Evolutionary conservation across 176 grass and related monocot genomes (phyloP).

Genomic region (Puccinellia tenuiflora): DNA sequence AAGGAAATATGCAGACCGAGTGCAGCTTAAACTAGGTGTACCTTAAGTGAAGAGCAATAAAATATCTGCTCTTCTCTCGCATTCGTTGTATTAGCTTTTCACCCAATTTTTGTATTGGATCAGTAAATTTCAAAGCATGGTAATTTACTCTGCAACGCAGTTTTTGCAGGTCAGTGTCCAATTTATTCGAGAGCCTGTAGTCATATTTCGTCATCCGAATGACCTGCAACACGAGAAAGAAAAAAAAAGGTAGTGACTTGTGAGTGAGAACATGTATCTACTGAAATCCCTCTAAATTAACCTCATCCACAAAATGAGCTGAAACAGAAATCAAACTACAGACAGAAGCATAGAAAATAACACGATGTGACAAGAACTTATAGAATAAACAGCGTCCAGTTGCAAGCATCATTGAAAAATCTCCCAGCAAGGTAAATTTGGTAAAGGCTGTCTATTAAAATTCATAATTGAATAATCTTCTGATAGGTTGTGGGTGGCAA

Average conservation of each 20-base stretch:
- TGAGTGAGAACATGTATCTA: not conserved
- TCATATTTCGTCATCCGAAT: constrained; percentile 94
- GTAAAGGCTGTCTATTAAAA: not conserved
- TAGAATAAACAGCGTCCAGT: not conserved
- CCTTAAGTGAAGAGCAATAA: constrained; percentile 98
- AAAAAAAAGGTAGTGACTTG: not conserved
- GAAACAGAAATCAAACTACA: constrained; percentile 3
- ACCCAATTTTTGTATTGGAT: constrained; percentile 73
- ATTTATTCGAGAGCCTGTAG: constrained; percentile 87
- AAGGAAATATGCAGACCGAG: constrained; percentile 13
- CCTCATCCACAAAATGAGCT: not conserved
- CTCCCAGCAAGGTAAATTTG: not conserved
- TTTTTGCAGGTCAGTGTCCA: constrained; percentile 86
- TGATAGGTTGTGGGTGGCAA: not conserved
- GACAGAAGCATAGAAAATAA: not conserved
- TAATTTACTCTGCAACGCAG: constrained; percentile 92
- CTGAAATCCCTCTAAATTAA: not conserved
- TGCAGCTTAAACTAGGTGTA: constrained; percentile 23
- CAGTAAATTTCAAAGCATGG: constrained; percentile 75
- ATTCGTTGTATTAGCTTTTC: constrained; percentile 65
- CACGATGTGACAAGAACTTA: not conserved
- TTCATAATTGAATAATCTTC: not conserved
- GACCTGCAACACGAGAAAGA: constrained; percentile 54
- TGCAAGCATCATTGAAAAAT: not conserved
- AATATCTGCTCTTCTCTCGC: constrained; percentile 69